Evolutionary conservation across 1,284 basidiomycete genomes (phyloP).

Genomic region (Trametes hirsuta): DNA sequence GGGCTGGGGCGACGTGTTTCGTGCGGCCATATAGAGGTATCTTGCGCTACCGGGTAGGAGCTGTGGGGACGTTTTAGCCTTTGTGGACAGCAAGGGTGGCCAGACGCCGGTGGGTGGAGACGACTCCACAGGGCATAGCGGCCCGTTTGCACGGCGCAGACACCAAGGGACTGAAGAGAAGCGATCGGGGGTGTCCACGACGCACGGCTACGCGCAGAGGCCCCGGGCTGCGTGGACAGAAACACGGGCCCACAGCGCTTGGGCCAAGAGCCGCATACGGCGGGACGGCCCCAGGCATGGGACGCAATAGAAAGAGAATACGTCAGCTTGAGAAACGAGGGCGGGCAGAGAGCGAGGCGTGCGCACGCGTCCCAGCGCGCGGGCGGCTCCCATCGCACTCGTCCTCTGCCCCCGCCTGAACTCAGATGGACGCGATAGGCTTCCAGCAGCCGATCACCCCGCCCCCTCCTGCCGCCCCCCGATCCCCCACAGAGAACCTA

Average conservation of each 20-base stretch:
- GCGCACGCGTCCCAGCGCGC: constrained; percentile 1
- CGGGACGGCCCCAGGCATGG: constrained; percentile 6
- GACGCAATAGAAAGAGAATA: constrained; percentile 8
- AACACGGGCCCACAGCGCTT: constrained; percentile 12
- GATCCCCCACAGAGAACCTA: constrained; percentile 8
- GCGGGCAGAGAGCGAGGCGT: neutral
- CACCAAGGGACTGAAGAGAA: neutral
- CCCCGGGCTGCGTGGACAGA: constrained; percentile 6
- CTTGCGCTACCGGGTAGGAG: neutral
- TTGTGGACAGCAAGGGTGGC: neutral
- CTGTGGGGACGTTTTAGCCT: constrained; percentile 5
- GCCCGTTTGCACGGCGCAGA: neutral
- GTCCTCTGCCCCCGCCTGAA: constrained; percentile 11
- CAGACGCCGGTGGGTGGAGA: constrained; percentile 11
- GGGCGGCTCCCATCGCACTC: neutral
- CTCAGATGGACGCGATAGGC: constrained; percentile 26
- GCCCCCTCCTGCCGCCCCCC: neutral
- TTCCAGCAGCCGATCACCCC: constrained; percentile 20
- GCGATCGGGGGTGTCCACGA: constrained; percentile 9
- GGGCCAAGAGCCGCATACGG: constrained; percentile 11
- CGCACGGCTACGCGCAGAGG: neutral
- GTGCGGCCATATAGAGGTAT: constrained; percentile 1
- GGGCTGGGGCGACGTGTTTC: neutral
- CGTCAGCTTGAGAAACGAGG: constrained; percentile 15
- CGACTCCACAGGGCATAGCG: constrained; percentile 9